Conservation (phyloP, 306 rosid species). For the Dryas drummondii region DNA sequence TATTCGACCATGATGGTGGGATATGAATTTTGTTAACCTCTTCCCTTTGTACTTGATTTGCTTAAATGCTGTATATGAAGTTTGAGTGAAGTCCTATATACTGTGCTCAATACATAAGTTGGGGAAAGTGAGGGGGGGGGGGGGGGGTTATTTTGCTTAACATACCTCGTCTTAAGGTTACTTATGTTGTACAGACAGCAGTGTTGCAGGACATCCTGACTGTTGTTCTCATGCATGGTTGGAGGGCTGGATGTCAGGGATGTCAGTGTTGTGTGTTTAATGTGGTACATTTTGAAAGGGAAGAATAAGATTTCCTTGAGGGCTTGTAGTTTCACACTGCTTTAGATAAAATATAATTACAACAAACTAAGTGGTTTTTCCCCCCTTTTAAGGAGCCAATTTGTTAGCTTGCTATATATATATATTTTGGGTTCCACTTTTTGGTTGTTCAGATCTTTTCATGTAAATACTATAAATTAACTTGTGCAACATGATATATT, state of each 20-base stretch:
- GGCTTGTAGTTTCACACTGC: neutral
- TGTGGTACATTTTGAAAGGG: no score
- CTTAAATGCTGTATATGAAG: constrained; percentile 8
- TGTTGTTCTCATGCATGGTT: no score
- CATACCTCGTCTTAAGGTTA: neutral
- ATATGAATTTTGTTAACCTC: constrained; percentile 13
- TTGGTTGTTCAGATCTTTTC: neutral
- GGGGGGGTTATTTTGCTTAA: neutral
- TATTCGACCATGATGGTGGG: constrained; percentile 98
- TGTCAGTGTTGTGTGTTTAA: no score
- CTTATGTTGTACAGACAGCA: neutral
- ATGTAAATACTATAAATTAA: no score
- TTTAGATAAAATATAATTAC: neutral
- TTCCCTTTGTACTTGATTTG: constrained; percentile 21
- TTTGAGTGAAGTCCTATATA: neutral
- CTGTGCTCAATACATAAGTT: neutral
- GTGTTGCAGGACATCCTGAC: neutral
- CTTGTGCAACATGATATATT: no score
- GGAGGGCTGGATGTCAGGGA: no score
- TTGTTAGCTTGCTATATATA: neutral
- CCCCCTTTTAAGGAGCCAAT: neutral
- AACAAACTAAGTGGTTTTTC: neutral
- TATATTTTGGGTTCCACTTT: neutral
- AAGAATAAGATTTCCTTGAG: no score
- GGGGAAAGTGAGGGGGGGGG: no score